phyloP scores from a whole-genome alignment of 2,329 filamentous ascomycete species.

The Fragosphaeria purpurea region DNA sequence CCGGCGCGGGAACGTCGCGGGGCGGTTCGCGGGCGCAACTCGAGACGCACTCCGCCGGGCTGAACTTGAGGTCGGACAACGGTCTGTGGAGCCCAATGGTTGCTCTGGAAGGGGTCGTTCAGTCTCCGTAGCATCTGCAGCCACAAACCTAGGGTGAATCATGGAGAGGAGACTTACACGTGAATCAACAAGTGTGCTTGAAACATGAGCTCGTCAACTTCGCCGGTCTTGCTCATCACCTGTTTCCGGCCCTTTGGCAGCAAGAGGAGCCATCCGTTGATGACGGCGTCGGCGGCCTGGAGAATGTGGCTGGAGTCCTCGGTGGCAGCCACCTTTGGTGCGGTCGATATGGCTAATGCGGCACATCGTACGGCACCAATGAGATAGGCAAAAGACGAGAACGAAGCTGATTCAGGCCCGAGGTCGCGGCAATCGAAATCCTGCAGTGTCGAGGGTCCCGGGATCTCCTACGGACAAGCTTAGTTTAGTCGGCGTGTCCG shows the following conservation, averaged over 20 bases:
- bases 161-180: slow-evolving; percentile 11
- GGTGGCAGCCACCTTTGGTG: slow-evolving; percentile 11
- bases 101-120: slow-evolving; percentile 15
- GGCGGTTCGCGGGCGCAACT: slow-evolving; percentile 23
- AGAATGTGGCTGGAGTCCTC: slow-evolving; percentile 21
- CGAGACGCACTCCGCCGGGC: slow-evolving; percentile 27
- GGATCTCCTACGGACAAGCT: slow-evolving; percentile 26
- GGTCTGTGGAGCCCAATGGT: slow-evolving; percentile 27
- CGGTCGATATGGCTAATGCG: slow-evolving; percentile 17
- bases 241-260: slow-evolving; percentile 23
- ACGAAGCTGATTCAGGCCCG: slow-evolving; percentile 39
- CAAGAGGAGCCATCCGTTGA: slow-evolving; percentile 29
- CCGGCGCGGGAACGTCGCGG: slow-evolving; percentile 7
- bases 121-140: background rate
- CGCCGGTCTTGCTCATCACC: slow-evolving; percentile 21
- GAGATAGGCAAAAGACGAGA: slow-evolving; percentile 57
- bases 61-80: slow-evolving; percentile 28
- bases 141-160: background rate
- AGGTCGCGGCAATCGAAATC: slow-evolving; percentile 55
- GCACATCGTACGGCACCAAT: slow-evolving; percentile 48
- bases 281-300: slow-evolving; percentile 24
- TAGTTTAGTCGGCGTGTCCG: background rate
- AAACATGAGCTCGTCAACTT: slow-evolving; percentile 22
- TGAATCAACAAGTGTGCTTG: slow-evolving; percentile 19
- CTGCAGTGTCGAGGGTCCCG: slow-evolving; percentile 38